Base-by-base conservation (phyloP, 441 rosid genomes). In the Lepidium campestre region DNA sequence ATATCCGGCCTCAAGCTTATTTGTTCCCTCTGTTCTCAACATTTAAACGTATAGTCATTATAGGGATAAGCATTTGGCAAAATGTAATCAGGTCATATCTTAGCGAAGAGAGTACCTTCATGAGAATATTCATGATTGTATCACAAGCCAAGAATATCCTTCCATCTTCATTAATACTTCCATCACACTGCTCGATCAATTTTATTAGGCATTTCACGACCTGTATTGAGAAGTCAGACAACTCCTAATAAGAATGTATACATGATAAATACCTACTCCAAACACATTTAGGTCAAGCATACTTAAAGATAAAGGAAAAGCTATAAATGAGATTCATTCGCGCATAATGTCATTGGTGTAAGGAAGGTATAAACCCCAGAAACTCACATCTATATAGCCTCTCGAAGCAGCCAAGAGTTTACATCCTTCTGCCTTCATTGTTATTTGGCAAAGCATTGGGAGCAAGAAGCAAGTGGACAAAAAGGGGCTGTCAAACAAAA, bases 381-480 rank as follows among this genome's bases (percentile, higher is more conserved):
- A 25, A 82, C 97, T 84, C 77, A 89, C 97, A 69, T 84, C 78
- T 70, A 77, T 73, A 71, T 83, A 79, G 19, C 87, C 85, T 65
- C 90, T 85, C 50, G 87, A 84, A 55, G 83, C 75, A 35, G 79
- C 83, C 82, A 91, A 67, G 69, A 79, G 74, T 67, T 73, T 77
- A 71, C 96, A 86, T 74, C 97, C 99, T 69, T 80, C 93, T 47
- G 71, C 41, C 15, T 80, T 22, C 98, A 84, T 83, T 48, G 96
- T 88, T 34, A 84, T 80, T 81, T 94, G 98, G 75, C 94, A 94
- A 45, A 94, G 81, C 89, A 91, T 70, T 48, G 98, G 97, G 62
- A 90, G 91, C 77, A 91, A 71, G 87, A 94, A 91, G 82, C 89
- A 82, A 20, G 76, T 45, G n/a, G 96, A 82, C 74, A 76, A 71